These are phyloP conservation scores for Pythium scleroteichum DNA, from an alignment of 352 stramenopile species.

Conservation along the genomic window DNA sequence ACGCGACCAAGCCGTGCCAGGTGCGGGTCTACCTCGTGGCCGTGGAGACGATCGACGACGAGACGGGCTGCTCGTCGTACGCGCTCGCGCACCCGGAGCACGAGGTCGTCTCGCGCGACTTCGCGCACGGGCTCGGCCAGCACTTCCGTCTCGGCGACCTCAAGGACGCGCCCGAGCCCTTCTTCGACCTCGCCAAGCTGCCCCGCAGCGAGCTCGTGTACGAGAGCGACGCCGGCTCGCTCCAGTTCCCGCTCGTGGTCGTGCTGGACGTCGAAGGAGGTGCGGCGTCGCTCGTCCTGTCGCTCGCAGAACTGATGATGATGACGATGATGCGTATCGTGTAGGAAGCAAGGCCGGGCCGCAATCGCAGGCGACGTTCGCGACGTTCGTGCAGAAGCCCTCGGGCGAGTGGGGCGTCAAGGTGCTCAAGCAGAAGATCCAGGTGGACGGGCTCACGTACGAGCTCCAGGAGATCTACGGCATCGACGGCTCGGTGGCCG, in stretches of 20 bases:
- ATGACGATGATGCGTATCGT: too few relatives aligned
- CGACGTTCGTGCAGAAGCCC: constrained; percentile 58
- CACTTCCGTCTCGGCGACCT: constrained; percentile 39
- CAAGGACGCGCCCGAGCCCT: constrained; percentile 25
- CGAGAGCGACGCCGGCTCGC: constrained; percentile 30
- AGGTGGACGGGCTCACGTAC: constrained; percentile 72
- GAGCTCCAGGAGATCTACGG: constrained; percentile 89
- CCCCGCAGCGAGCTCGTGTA: constrained; percentile 45
- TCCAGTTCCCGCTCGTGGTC: constrained; percentile 67
- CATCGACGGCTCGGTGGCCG: constrained; percentile 66
- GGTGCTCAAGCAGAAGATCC: constrained; percentile 85
- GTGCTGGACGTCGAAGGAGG: constrained; percentile 61
- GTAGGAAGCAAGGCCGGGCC: constrained; percentile 27
- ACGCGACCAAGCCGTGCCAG: constrained; percentile 74
- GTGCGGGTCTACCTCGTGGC: constrained; percentile 66
- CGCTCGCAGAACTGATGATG: too few relatives aligned
- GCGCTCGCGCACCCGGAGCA: constrained; percentile 49
- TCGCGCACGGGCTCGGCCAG: constrained; percentile 52
- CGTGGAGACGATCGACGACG: constrained; percentile 64
- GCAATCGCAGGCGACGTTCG: constrained; percentile 83
- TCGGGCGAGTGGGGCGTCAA: constrained; percentile 57
- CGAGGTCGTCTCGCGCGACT: constrained; percentile 42
- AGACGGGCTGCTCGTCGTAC: constrained; percentile 64
- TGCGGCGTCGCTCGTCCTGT: too few relatives aligned
- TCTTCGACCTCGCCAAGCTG: constrained; percentile 45